These are phyloP conservation scores for Sclerotinia glacialis DNA, from an alignment of 2,329 filamentous ascomycete species.

Conservation along the genomic window DNA sequence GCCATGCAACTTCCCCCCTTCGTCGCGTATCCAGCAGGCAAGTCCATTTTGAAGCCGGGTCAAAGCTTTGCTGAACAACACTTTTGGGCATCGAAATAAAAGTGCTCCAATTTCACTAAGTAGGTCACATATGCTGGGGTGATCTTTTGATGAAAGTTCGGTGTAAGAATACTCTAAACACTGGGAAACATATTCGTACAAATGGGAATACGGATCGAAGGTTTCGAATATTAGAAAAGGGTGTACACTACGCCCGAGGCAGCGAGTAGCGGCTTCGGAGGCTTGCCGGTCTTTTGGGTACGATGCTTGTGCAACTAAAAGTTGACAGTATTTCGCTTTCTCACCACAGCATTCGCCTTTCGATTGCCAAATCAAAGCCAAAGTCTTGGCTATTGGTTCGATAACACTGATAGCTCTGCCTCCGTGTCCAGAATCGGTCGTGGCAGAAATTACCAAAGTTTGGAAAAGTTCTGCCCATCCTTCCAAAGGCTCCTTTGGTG, in stretches of 20 bases:
- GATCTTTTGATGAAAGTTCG: slow-evolving; percentile 41
- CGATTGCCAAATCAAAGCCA: slow-evolving; percentile 44
- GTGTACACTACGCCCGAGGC: slow-evolving; percentile 60
- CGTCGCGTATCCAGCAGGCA: slow-evolving; percentile 62
- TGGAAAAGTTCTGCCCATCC: slow-evolving; percentile 55
- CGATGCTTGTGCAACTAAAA: slow-evolving; percentile 41
- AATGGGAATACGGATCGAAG: slow-evolving; percentile 62
- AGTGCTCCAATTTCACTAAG: slow-evolving; percentile 42
- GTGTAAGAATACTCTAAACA: slow-evolving; percentile 53
- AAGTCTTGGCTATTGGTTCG: slow-evolving; percentile 64
- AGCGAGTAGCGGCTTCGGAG: slow-evolving; percentile 61
- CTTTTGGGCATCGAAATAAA: slow-evolving; percentile 43
- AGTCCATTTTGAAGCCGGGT: slow-evolving; percentile 61
- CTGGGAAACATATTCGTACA: slow-evolving; percentile 60
- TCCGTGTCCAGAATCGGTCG: slow-evolving; percentile 63
- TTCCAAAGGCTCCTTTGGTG: slow-evolving; percentile 31
- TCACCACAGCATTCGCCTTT: slow-evolving; percentile 21
- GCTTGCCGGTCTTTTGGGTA: slow-evolving; percentile 60
- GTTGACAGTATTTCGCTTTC: slow-evolving; percentile 38
- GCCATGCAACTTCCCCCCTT: slow-evolving; percentile 44
- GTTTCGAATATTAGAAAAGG: slow-evolving; percentile 43
- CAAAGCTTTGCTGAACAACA: slow-evolving; percentile 44
- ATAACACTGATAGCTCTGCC: slow-evolving; percentile 64
- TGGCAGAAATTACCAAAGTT: slow-evolving; percentile 54
- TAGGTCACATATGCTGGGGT: slow-evolving; percentile 51